Evolutionary conservation across 345 rosid genomes (phyloP), one percentile per base, ranked within the genome.

Genomic region (Arabidopsis thaliana): DNA sequence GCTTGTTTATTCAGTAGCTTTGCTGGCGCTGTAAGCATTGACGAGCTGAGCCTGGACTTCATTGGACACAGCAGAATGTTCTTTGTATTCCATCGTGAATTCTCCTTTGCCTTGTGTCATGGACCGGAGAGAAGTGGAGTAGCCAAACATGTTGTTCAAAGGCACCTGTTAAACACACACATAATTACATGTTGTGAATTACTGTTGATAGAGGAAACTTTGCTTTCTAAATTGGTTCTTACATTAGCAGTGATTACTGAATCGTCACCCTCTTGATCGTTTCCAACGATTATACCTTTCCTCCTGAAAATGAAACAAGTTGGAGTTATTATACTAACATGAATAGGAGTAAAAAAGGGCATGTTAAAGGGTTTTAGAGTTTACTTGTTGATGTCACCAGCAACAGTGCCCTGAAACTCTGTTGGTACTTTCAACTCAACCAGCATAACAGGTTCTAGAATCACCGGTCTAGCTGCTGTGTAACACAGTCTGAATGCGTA

Each of bases 41-140:
- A 93, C 96, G 63, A 96, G 82, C 67, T 89, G 96, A 80, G 71
- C 65, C 61, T 96, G 99, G 69, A 93, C 98, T 34, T 96, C 97
- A 45, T 91, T 90, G 22, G 97, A 87, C 49, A 93, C 99, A 0
- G 99, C 76, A 11, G 48, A 62, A 70, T 96, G 99, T 73, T 96
- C 99, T 80, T 93, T 93, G 88, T 96, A 96, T 78, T 96, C 99
- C 99, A 96, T 96, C 1, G 98, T 87, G 78, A 96, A 93, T 79
- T 96, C 99, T 22, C 98, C 98, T 82, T 96, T 96, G 6, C 99
- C 99, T 88, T 94, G 99, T 70, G 99, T 96, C 99, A 96, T 96
- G 8, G 99, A 96, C 1, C 98, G 91, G 49, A 96, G 97, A 5
- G 97, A 46, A 5, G 99, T 96, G 3, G 99, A 96, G 79, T 96